A percentile compares a stretch with the other conserved stretches of the same genome.
phyloP scores from a whole-genome alignment of 352 stramenopile genomes.

The Aphanomyces stellatus region DNA sequence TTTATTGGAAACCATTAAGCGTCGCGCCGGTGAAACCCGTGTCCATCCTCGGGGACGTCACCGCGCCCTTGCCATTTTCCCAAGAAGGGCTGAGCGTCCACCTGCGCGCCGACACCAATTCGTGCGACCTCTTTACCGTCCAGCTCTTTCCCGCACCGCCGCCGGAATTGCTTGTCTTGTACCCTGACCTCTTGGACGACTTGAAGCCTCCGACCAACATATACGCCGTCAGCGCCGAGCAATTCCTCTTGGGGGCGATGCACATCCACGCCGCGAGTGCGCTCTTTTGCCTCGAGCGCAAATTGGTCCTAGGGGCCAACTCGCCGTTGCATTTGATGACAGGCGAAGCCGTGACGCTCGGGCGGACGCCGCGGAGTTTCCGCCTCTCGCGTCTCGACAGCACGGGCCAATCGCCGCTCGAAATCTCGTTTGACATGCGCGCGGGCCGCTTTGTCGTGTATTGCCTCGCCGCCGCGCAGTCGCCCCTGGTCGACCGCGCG shows the following conservation, averaged over 20 bases:
- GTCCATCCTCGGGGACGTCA: conserved; percentile 25
- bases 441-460: conserved; percentile 59
- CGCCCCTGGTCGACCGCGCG: conserved; percentile 37
- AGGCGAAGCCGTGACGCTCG: conserved; percentile 57
- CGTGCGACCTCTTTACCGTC: conserved; percentile 53
- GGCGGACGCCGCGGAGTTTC: conserved; percentile 50
- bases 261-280: conserved; percentile 57
- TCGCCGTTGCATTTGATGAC: conserved; percentile 48
- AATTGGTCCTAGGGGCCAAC: conserved; percentile 59
- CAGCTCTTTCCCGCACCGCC: conserved; percentile 55
- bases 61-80: conserved; percentile 35
- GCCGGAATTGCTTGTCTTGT: conserved; percentile 44
- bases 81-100: conserved; percentile 63
- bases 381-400: conserved; percentile 60
- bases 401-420: conserved; percentile 55
- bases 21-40: conserved; percentile 29
- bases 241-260: conserved; percentile 65
- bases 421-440: conserved; percentile 75
- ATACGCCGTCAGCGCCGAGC: conserved; percentile 63
- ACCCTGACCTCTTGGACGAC: conserved; percentile 40
- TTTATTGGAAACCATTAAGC: conserved; percentile 50
- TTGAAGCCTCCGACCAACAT: conserved; percentile 65
- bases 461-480: conserved; percentile 56
- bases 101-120: conserved; percentile 44
- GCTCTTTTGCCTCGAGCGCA: conserved; percentile 62